Evolutionary conservation across 192 early-diverging fungal species (phyloP).

Genomic region (Podochytrium sp.): DNA sequence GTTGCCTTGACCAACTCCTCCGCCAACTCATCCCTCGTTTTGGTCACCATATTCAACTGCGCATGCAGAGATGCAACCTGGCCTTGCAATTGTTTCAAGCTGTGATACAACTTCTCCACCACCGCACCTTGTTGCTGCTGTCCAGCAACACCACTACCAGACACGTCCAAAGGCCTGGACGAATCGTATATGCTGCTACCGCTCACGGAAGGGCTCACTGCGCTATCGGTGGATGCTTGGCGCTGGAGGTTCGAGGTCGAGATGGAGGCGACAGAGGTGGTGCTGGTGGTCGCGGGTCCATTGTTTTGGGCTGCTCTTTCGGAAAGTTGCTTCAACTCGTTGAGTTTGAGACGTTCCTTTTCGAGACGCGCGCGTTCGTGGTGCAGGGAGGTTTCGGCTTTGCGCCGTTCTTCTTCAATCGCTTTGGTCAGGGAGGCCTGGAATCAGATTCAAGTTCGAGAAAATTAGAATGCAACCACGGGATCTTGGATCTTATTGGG

Average conservation of each 20-base stretch:
- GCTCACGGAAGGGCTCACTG: constrained; percentile 8
- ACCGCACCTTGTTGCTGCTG: constrained; percentile 16
- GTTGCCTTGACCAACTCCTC: constrained; percentile 76
- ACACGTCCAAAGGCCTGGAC: not conserved
- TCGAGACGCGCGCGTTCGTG: constrained; percentile 37
- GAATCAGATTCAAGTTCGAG: not conserved
- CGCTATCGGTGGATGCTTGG: not conserved
- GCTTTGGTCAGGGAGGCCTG: constrained; percentile 1
- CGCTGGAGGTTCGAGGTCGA: not conserved
- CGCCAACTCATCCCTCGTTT: constrained; percentile 70
- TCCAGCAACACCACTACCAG: not conserved
- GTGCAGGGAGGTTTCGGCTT: not conserved
- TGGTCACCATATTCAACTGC: constrained; percentile 65
- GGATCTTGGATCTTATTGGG: too few relatives aligned
- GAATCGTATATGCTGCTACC: not conserved
- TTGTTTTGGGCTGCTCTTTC: constrained; percentile 5
- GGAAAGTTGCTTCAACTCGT: constrained; percentile 37
- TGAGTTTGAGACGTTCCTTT: constrained; percentile 26
- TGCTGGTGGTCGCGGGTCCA: not conserved
- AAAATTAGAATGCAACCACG: too few relatives aligned
- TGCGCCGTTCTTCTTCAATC: constrained; percentile 32
- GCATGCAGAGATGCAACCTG: constrained; percentile 68
- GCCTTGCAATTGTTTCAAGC: constrained; percentile 65
- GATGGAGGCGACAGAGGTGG: not conserved
- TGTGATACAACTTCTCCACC: constrained; percentile 64